These are phyloP conservation scores for Phaffomyces thermotolerans DNA, from an alignment of 805 yeast genomes.

Conservation along the genomic window DNA sequence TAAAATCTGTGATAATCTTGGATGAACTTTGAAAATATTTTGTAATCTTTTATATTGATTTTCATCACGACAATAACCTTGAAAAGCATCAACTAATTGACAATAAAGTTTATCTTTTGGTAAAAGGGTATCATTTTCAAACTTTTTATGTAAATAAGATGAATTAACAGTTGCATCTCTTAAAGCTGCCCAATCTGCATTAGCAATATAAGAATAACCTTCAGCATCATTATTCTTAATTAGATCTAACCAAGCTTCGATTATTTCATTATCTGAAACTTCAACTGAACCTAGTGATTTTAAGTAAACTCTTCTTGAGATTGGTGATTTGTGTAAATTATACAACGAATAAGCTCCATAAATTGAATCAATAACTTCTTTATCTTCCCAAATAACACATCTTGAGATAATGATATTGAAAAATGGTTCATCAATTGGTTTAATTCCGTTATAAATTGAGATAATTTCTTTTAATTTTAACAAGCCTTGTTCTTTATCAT, in stretches of 20 bases:
- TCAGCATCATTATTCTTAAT: slow-evolving; percentile 42
- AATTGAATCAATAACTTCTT: slow-evolving; percentile 56
- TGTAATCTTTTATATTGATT: slow-evolving; percentile 9
- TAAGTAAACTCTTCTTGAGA: slow-evolving; percentile 63
- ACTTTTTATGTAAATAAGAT: slow-evolving; percentile 1
- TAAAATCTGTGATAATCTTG: slow-evolving; percentile 4
- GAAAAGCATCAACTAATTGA: slow-evolving; percentile 17
- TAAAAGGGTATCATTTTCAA: not conserved
- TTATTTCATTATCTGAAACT: slow-evolving; percentile 42
- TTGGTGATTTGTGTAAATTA: slow-evolving; percentile 54
- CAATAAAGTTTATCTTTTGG: slow-evolving; percentile 17
- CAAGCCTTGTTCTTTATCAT: slow-evolving; percentile 47
- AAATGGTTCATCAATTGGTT: slow-evolving; percentile 70
- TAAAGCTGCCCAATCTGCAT: slow-evolving; percentile 80
- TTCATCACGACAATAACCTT: slow-evolving; percentile 20
- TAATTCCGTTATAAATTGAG: slow-evolving; percentile 45
- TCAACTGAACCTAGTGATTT: slow-evolving; percentile 66
- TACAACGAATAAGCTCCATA: slow-evolving; percentile 52
- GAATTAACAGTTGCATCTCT: slow-evolving; percentile 57
- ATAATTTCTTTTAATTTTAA: slow-evolving; percentile 50
- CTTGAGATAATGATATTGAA: slow-evolving; percentile 68
- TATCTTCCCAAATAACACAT: slow-evolving; percentile 59
- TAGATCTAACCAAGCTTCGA: slow-evolving; percentile 48
- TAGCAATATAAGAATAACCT: slow-evolving; percentile 59
- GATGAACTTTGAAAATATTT: slow-evolving; percentile 4